Evolutionary conservation across 2,329 filamentous ascomycete species (phyloP).

Genomic region (Akanthomyces lecanii): DNA sequence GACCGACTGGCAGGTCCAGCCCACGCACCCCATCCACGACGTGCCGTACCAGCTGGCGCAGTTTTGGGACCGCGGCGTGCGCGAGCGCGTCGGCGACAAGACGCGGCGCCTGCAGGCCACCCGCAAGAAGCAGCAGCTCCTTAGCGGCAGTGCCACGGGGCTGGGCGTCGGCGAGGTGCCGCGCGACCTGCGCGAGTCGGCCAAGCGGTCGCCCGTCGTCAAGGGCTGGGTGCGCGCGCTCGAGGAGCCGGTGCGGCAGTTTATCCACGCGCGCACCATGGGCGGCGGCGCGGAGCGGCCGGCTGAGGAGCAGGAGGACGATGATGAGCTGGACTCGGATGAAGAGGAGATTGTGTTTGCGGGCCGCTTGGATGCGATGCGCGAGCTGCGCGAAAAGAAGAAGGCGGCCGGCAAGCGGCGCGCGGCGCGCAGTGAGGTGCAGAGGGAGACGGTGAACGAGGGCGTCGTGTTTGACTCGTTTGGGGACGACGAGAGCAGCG

Average conservation of each 20-base stretch:
- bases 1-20: constrained; percentile 75
- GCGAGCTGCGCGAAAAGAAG: constrained; percentile 34
- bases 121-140: constrained; percentile 45
- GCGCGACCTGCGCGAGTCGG: constrained; percentile 71
- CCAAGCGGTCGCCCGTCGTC: constrained; percentile 77
- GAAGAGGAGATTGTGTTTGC: constrained; percentile 94
- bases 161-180: constrained; percentile 60
- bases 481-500: constrained; percentile 67
- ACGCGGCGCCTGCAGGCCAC: constrained; percentile 35
- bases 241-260: constrained; percentile 77
- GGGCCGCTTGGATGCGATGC: constrained; percentile 61
- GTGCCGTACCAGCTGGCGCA: constrained; percentile 88
- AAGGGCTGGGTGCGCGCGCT: constrained; percentile 76
- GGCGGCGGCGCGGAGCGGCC: constrained; percentile 24
- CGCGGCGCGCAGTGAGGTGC: constrained; percentile 46
- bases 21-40: constrained; percentile 70
- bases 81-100: constrained; percentile 47
- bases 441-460: constrained; percentile 56
- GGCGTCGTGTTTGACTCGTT: constrained; percentile 75
- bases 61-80: constrained; percentile 65
- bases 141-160: constrained; percentile 37
- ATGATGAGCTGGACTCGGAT: constrained; percentile 26
- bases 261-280: constrained; percentile 49
- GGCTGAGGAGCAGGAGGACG: neutral
- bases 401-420: constrained; percentile 42